These are phyloP conservation scores for Coemansia aciculifera DNA, from an alignment of 192 early-diverging fungal species.

Conservation along the genomic window DNA sequence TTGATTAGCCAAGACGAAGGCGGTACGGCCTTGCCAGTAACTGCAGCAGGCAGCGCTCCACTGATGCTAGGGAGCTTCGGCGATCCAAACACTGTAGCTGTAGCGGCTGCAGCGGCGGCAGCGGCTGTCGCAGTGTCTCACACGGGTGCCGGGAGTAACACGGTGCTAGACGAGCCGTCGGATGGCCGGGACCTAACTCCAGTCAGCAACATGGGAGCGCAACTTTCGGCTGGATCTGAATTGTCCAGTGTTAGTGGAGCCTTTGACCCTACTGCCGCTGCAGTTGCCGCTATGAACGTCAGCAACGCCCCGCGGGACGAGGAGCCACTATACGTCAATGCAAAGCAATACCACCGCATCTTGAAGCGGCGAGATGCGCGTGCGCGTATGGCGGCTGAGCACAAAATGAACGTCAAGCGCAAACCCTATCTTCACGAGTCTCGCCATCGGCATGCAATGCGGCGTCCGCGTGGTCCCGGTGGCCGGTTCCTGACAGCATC, in stretches of 20 bases:
- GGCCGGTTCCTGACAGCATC: constrained; percentile 92
- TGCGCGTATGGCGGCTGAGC: constrained; percentile 77
- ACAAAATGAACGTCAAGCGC: constrained; percentile 70
- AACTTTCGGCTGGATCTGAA: constrained; percentile 21
- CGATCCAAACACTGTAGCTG: constrained; percentile 43
- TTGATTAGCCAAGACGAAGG: constrained; percentile 46
- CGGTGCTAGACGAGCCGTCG: constrained; percentile 28
- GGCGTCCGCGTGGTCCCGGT: constrained; percentile 93
- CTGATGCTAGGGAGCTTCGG: constrained; percentile 38
- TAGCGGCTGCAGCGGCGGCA: constrained; percentile 38
- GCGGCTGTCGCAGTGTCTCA: constrained; percentile 30
- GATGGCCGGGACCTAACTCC: constrained; percentile 26
- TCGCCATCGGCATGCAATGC: constrained; percentile 96
- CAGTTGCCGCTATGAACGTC: constrained; percentile 50
- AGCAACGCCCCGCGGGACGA: constrained; percentile 62
- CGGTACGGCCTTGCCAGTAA: constrained; percentile 22
- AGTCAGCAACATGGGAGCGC: constrained; percentile 23
- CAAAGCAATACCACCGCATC: constrained; percentile 98
- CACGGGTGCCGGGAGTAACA: constrained; percentile 8
- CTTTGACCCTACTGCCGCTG: constrained; percentile 51
- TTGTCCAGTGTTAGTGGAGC: constrained; percentile 13
- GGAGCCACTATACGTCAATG: constrained; percentile 95
- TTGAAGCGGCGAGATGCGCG: constrained; percentile 91
- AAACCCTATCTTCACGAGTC: constrained; percentile 97
- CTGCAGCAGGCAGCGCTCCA: constrained; percentile 27